Evolutionary conservation across 345 rosid species (phyloP), one percentile per base, ranked within the genome.

Genomic region (Salix caprea): DNA sequence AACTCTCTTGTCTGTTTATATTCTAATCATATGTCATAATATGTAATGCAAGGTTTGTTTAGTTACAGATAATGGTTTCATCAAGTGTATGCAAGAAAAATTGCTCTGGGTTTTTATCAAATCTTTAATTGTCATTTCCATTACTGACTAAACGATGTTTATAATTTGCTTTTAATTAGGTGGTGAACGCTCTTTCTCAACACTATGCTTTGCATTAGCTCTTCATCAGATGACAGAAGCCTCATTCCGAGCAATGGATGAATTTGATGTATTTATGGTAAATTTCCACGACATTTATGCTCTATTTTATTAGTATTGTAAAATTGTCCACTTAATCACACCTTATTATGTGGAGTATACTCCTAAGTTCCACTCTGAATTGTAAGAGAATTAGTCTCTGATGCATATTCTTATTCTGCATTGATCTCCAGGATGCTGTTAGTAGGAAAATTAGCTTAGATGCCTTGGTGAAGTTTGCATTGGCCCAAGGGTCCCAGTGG

Each of bases 211-310:
- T 86, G 92, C 97, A 3, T 81, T 96, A 74, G 93, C 97, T 73
- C 97, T 96, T 79, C 99, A 96, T 82, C 86, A 86, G 75, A 92
- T 93, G 97, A 91, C 94, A 8, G 99, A 93, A 81, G 87, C 97
- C 24, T 97, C 99, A 75, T 96, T 96, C 75, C 90, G 98, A 82
- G 99, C 98, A 1, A 96, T 96, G 99, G 99, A 93, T 66, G 99
- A 96, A 84, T 96, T 96, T 85, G 98, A 96, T 83, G 98, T 96
- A 56, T 96, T 96, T 78, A 96, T 96, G 99, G 99, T 91, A 86
- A 70, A 42, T 34, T n/a, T 36, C 18, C 4, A 1, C 0, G 18
- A 46, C 6, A 46, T 68, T 28, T 67, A 24, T 24, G 24, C 48
- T 32, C 39, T 32, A 12, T 23, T 10, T 0, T 21, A 19, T 65